These are phyloP conservation scores for Chaetomium cochliodes DNA, from an alignment of 495 filamentous ascomycete species.

Conservation along the genomic window DNA sequence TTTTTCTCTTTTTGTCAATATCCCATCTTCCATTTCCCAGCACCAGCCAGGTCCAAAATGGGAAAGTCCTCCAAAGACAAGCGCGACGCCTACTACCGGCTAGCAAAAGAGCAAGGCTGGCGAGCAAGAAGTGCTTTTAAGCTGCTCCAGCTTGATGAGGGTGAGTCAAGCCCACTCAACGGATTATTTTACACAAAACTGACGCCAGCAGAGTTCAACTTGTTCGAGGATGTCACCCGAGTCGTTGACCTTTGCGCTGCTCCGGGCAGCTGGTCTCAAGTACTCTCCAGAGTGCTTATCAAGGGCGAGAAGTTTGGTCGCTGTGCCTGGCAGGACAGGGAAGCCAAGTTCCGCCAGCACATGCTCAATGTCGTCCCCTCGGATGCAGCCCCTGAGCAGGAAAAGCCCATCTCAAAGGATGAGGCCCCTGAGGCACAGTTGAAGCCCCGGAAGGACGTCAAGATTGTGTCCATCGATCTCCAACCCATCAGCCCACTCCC, in stretches of 20 bases:
- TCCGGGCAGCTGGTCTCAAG: slow-evolving; percentile 94
- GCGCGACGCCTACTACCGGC: slow-evolving; percentile 93
- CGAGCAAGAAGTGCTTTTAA: slow-evolving; percentile 96
- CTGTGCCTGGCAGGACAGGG: slow-evolving; percentile 78
- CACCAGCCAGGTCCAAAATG: slow-evolving; percentile 58
- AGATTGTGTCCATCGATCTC: slow-evolving; percentile 91
- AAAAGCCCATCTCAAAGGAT: background rate
- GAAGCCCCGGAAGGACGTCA: slow-evolving; percentile 70
- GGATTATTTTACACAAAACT: background rate
- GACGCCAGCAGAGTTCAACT: slow-evolving; percentile 68
- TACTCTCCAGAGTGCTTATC: slow-evolving; percentile 86
- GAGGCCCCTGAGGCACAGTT: slow-evolving; percentile 25
- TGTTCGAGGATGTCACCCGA: slow-evolving; percentile 82
- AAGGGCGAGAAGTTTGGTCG: slow-evolving; percentile 88
- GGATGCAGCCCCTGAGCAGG: slow-evolving; percentile 30
- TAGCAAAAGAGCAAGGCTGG: slow-evolving; percentile 98
- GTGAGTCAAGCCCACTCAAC: slow-evolving; percentile 29
- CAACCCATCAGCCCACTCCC: slow-evolving; percentile 93
- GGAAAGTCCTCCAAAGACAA: slow-evolving; percentile 99
- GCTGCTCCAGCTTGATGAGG: slow-evolving; percentile 88
- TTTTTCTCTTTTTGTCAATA: background rate
- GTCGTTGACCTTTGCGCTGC: slow-evolving; percentile 97
- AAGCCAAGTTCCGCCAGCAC: slow-evolving; percentile 58
- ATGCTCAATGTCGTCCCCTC: slow-evolving; percentile 49
- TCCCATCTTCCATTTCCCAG: too few species aligned